Conservation (phyloP, 306 rosid genomes). For the Quercus engelmannii region DNA sequence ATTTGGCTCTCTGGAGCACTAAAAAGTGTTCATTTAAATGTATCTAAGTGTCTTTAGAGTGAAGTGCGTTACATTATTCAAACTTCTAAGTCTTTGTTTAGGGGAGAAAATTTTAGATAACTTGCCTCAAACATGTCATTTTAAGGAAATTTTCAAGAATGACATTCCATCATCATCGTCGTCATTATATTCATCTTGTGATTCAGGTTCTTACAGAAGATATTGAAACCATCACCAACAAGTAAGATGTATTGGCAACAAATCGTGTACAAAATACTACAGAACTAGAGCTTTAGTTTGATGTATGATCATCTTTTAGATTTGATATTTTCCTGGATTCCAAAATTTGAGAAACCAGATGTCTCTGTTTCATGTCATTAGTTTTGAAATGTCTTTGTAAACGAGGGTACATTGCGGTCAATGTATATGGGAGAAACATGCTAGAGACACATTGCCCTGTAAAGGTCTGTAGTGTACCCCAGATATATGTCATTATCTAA, state of each 20-base stretch:
- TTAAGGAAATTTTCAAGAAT: background rate
- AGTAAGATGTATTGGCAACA: conserved; percentile 17
- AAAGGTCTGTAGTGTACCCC: too few species aligned
- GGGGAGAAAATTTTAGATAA: too few species aligned
- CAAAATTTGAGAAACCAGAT: too few species aligned
- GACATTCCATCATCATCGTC: background rate
- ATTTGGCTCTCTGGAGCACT: background rate
- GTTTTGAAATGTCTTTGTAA: background rate
- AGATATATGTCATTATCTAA: too few species aligned
- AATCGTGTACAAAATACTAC: conserved; percentile 26
- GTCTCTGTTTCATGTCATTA: background rate
- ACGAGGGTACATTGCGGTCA: background rate
- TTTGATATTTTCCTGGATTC: background rate
- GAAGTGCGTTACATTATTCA: background rate
- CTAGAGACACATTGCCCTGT: too few species aligned
- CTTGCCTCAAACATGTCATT: background rate
- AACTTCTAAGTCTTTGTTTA: background rate
- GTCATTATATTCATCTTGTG: background rate
- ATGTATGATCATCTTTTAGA: background rate
- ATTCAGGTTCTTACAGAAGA: conserved; percentile 70
- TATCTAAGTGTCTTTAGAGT: background rate
- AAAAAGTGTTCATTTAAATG: background rate
- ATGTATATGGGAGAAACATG: too few species aligned
- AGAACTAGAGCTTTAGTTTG: background rate
- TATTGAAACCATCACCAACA: conserved; percentile 47